These are phyloP conservation scores for Patellifolia procumbens DNA, from an alignment of 179 eudicot species.

Conservation along the genomic window DNA sequence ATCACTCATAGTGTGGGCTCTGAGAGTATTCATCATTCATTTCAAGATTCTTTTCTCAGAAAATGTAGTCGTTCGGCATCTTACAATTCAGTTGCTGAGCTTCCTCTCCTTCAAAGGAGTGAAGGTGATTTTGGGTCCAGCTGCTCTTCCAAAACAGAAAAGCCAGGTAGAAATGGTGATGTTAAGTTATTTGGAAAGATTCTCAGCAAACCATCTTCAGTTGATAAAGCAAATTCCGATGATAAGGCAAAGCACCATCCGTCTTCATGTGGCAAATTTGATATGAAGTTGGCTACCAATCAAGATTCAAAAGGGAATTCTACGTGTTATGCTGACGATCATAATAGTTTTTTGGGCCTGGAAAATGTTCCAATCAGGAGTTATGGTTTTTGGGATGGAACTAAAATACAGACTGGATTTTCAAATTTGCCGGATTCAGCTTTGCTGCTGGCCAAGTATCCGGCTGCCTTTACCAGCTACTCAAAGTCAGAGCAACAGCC, in stretches of 20 bases:
- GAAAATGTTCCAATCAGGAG: constrained; percentile 53
- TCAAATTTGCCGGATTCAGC: constrained; percentile 67
- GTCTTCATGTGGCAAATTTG: constrained; percentile 21
- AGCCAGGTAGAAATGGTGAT: constrained; percentile 40
- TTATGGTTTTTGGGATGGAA: constrained; percentile 70
- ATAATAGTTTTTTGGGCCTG: constrained; percentile 32
- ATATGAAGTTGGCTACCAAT: constrained; percentile 27
- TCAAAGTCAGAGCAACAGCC: constrained; percentile 41
- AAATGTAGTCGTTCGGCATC: constrained; percentile 46
- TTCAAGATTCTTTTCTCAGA: constrained; percentile 39
- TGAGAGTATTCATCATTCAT: constrained; percentile 28
- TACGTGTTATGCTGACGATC: constrained; percentile 23
- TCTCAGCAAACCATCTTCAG: constrained; percentile 28
- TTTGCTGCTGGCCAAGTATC: constrained; percentile 51
- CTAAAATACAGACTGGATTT: constrained; percentile 47
- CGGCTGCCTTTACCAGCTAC: constrained; percentile 49
- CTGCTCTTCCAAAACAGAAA: constrained; percentile 39
- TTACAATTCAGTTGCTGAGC: constrained; percentile 34
- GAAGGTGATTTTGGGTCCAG: constrained; percentile 20
- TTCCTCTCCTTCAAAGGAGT: constrained; percentile 32
- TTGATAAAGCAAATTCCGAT: constrained; percentile 7
- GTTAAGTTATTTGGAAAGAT: constrained; percentile 32
- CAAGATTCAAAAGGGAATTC: constrained; percentile 33
- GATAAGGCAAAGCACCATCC: constrained; percentile 8
- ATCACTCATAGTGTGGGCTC: constrained; percentile 24